phyloP scores from a whole-genome alignment of 768 basidiomycete genomes.

The Agrocybe praecox region DNA sequence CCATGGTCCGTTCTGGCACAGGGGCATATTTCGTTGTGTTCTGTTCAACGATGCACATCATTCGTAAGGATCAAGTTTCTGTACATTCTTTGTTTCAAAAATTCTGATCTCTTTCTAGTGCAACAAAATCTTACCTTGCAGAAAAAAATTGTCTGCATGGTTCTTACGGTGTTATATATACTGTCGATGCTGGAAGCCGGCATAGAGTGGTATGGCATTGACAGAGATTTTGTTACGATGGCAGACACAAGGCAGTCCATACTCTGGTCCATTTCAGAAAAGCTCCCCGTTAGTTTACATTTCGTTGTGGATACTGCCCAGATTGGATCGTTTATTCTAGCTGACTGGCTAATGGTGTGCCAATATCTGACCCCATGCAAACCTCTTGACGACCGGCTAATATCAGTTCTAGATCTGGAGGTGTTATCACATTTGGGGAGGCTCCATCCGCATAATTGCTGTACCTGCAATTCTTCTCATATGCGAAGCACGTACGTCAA shows the following conservation, averaged over 20 bases:
- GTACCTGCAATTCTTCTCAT: neutral
- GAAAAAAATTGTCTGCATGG: neutral
- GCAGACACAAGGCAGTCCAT: neutral
- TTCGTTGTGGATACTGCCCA: neutral
- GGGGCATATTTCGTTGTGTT: too few relatives aligned
- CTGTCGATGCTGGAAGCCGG: neutral
- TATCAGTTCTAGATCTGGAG: neutral
- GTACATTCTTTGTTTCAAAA: too few relatives aligned
- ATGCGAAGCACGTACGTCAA: neutral
- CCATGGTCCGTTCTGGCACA: too few relatives aligned
- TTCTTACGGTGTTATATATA: neutral
- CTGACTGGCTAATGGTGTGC: neutral
- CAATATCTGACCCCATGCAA: neutral
- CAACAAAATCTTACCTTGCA: neutral
- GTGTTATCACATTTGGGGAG: neutral
- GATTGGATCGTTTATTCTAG: neutral
- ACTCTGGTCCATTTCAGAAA: neutral
- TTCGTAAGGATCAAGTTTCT: too few relatives aligned
- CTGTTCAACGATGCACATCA: too few relatives aligned
- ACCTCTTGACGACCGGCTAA: neutral
- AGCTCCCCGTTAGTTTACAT: neutral
- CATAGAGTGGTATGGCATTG: neutral
- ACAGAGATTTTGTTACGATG: neutral
- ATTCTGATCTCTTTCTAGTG: too few relatives aligned
- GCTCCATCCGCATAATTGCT: neutral